These are phyloP conservation scores for Haplosporangium sp. DNA, from an alignment of 371 early-diverging fungal genomes.

Conservation along the genomic window DNA sequence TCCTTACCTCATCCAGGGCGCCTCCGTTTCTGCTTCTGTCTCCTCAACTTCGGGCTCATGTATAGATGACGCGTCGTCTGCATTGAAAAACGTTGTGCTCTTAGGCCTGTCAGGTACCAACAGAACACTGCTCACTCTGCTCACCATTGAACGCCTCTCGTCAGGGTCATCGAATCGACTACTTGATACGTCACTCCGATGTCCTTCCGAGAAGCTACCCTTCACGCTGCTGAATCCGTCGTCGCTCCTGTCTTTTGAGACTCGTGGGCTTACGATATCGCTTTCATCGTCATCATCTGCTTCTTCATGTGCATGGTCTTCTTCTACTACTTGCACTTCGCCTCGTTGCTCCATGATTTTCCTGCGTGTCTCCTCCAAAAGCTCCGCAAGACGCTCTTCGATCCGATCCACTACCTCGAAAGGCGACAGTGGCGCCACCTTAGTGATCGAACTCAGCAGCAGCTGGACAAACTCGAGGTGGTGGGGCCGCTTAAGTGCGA, in stretches of 20 bases:
- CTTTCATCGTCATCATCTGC: constrained; percentile 2
- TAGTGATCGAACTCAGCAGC: constrained; percentile 46
- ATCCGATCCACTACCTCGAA: constrained; percentile 52
- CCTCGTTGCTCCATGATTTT: constrained; percentile 53
- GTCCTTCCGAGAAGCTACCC: constrained; percentile 15
- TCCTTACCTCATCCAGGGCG: constrained; percentile 47
- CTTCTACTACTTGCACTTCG: constrained; percentile 16
- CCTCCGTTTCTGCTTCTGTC: constrained; percentile 27
- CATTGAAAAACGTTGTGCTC: constrained; percentile 13
- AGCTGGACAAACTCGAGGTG: constrained; percentile 53
- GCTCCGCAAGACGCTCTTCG: constrained; percentile 51
- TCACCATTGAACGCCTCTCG: constrained; percentile 43
- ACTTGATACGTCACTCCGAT: constrained; percentile 32
- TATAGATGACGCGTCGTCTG: constrained; percentile 27
- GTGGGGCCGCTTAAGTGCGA: constrained; percentile 50
- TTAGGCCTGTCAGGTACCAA: constrained; percentile 26
- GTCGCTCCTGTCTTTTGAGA: constrained; percentile 5
- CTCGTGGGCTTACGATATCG: too few relatives aligned
- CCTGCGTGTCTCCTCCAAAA: constrained; percentile 50
- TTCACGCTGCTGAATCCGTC: constrained; percentile 14
- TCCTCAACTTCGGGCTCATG: constrained; percentile 31
- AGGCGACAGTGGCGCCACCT: constrained; percentile 38
- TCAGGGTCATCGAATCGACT: constrained; percentile 44
- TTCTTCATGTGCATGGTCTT: constrained; percentile 7
- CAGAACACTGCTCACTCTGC: constrained; percentile 41